Evolutionary conservation across 768 basidiomycete species (phyloP).

Genomic region (Termitomyces sp.): DNA sequence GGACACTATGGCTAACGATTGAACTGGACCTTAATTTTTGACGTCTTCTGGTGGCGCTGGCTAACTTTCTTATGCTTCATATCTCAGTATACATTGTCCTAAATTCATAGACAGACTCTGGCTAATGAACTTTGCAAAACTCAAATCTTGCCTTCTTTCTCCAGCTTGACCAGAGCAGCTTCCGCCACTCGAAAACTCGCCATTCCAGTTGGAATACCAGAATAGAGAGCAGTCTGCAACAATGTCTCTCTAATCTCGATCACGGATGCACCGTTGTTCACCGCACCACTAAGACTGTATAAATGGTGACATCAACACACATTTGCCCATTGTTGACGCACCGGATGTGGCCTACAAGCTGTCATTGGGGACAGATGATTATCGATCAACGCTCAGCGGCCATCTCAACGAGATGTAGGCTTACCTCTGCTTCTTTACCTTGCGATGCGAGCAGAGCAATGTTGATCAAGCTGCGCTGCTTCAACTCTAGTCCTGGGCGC

Average conservation of each 20-base stretch:
- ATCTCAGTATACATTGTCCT: background rate
- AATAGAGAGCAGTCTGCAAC: conserved; percentile 36
- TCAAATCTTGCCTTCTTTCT: conserved; percentile 26
- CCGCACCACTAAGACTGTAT: conserved; percentile 28
- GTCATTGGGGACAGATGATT: background rate
- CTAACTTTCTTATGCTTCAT: background rate
- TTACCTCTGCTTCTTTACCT: conserved; percentile 38
- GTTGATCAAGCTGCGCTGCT: conserved; percentile 40
- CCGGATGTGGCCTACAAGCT: conserved; percentile 35
- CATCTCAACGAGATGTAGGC: background rate
- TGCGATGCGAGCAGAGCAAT: conserved; percentile 38
- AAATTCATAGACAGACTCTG: background rate
- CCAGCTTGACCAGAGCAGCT: conserved; percentile 30
- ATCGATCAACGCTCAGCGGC: background rate
- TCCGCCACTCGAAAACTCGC: conserved; percentile 35
- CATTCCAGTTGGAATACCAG: conserved; percentile 39
- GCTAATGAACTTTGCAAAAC: background rate
- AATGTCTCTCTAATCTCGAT: conserved; percentile 39
- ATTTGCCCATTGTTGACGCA: conserved; percentile 4
- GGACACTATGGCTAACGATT: too few species aligned
- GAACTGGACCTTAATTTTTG: background rate
- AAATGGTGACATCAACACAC: background rate
- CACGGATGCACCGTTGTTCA: conserved; percentile 38
- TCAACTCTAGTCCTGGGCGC: conserved; percentile 38
- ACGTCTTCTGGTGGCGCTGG: background rate